Evolutionary conservation across 2,329 filamentous ascomycete genomes (phyloP), one percentile per base, ranked within the genome.

Genomic region (Chaetothyriales sp.): DNA sequence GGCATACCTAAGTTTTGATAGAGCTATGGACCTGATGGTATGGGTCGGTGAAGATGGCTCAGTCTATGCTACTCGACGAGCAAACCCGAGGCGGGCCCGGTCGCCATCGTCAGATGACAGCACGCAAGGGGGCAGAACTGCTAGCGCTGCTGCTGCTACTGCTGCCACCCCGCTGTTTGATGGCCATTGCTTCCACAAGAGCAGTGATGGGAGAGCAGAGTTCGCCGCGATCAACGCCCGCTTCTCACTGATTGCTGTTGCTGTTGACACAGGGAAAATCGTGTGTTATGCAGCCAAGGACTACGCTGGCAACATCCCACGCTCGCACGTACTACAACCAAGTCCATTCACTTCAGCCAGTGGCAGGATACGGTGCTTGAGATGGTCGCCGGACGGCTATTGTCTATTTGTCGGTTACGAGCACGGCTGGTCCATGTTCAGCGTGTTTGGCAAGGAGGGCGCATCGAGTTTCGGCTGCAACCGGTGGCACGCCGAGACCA

Each of bases 341-440:
- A 81, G 84, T 10, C 79, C 81, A 0, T 87, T 88, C 1, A 67
- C 73, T 3, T 68, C 74, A 18, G 76, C 78, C 15, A 81, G 86
- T 1, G 92, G 92, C 0, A 66, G 69, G 10, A 70, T 95, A 48
- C 87, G 79, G 1, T 84, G 81, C 26, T 68, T 98, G 57, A 80
- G 71, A 53, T 98, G 95, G 70, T 95, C 92, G 1, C 88, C 90
- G 0, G 92, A 98, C 65, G 92, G 92, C 18, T 95, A 96, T 65
- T 95, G 89, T 64, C 75, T 98, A 7, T 95, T 98, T 66, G 88
- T 84, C 44, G 92, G 90, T 1, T 96, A 90, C 62, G 83, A 92
- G 61, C 81, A 83, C 52, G 93, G 92, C 0, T 98, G 92, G 92
- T 84, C 86, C 3, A 90, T 82, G 46, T 98, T 90, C 90, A 96